Conservation (phyloP, 2,329 filamentous ascomycete genomes). For the Lecanosticta acicola region DNA sequence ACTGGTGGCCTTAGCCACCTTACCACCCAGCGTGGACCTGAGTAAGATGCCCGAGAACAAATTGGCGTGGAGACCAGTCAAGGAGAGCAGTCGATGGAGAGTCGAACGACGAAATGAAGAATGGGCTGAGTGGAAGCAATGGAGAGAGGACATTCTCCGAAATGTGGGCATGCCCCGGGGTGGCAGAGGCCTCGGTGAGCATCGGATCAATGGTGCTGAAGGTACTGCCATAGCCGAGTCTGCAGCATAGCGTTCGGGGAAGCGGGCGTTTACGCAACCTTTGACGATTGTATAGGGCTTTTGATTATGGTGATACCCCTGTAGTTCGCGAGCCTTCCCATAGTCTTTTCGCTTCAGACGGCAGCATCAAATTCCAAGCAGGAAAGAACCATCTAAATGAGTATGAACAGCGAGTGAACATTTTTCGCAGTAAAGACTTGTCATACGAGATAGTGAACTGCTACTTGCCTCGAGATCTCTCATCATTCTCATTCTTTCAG, state of each 20-base stretch:
- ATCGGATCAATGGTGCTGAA: background rate
- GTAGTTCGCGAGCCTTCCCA: too few species aligned
- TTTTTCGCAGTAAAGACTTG: background rate
- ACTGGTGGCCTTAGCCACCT: slow-evolving; percentile 57
- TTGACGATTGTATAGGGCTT: background rate
- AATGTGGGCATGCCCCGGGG: background rate
- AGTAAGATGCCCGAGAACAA: slow-evolving; percentile 52
- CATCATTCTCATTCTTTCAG: background rate
- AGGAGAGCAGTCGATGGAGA: slow-evolving; percentile 59
- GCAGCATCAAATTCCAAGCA: background rate
- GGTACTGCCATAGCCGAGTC: background rate
- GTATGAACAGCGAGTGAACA: background rate
- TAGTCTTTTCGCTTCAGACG: background rate
- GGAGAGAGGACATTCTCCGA: slow-evolving; percentile 7
- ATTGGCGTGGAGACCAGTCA: slow-evolving; percentile 61
- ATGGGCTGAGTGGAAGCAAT: slow-evolving; percentile 45
- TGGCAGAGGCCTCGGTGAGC: background rate
- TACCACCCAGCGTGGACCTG: slow-evolving; percentile 56
- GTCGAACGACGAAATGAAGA: slow-evolving; percentile 61
- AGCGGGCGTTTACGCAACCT: background rate
- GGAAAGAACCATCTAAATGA: background rate
- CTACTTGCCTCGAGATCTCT: background rate
- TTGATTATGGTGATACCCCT: slow-evolving; percentile 3
- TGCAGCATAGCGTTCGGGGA: background rate
- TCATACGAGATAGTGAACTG: background rate